Evolutionary conservation across 192 early-diverging fungal genomes (phyloP), one percentile per base, ranked within the genome.

Genomic region (Entomortierella lignicola): DNA sequence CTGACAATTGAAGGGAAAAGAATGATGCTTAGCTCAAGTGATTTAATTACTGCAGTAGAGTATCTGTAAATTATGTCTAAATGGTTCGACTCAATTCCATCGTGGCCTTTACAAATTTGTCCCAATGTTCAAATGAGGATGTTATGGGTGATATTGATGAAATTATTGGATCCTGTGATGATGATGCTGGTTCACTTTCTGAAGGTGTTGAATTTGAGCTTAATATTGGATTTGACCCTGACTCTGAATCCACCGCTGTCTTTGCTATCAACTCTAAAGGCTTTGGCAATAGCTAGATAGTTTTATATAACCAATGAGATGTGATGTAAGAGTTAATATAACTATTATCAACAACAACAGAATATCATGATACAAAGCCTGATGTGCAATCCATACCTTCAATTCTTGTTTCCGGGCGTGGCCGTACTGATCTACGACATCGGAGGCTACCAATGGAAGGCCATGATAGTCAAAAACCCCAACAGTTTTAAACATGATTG

Each of bases 391-490:
- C 23, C 32, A 0, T 77, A 77, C 74, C 66, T 79, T 79, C 12
- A 79, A 68, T 29, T 79, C 66, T 15, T 69, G 75, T 25, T 53
- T 69, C 0, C 67, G 66, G 26, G 60, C 39, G 15, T 44, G 34
- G 27, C 68, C 68, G 23, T 66, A 59, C 23, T 79, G 75, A 50
- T 69, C 63, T 13, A 37, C 26, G 10, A 79, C 41, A 30, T 79
- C 75, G 2, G 75, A 65, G 1, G 75, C 75, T 1, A 79, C 57
- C 5, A 79, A 25, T 0, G 75, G 62, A 8, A 66, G 25, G 17
- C 67, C 75, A 17, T 61, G 7, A 42, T 37, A 55, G 42, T 79
- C 39, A 41, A 79, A 79, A 34, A 79, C 27, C 4, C 67, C 75
- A 6, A 37, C 68, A 3, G 75, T 79, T 54, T 47, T 69, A 47